Base-by-base conservation (phyloP, 768 basidiomycete genomes). In the Rossbeevera mucosa region DNA sequence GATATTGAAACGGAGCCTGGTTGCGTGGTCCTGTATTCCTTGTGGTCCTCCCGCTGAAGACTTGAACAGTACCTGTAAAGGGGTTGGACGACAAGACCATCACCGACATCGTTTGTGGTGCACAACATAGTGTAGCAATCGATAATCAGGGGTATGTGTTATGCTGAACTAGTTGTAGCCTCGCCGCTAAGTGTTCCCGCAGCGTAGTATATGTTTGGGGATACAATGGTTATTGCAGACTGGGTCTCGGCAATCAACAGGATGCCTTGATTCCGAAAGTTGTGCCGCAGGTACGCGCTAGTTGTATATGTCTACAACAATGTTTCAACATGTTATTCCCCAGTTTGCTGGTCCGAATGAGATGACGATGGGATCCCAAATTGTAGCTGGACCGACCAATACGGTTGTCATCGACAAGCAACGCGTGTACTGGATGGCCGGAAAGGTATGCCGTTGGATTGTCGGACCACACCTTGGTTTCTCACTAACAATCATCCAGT, bases 211-310 rank as follows among this genome's bases (percentile, higher is more conserved):
- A 88, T 60, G 85, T 87, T 6, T 94, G 90, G 88, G 91, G 91
- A 5, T 91, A 86, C 64, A 91, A 90, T 52, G 91, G 90, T 8
- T 95, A 96, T 65, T 94, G 92, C 57, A 83, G 95, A 16, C 78
- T 94, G 29, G 95, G 94, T 18, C 76, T 94, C 18, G 90, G 90
- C 6, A 86, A 88, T 59, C 93, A 94, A 66, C 81, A 85, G 25
- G 92, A 94, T 56, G 78, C 76, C 1, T 73, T 97, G 36, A 76
- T 81, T 29, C 95, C 95, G 0, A 91, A 89, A 60, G 63, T 84
- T 28, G 88, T 97, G 11, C 90, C 93, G 2, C 86, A 90, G 69
- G 87, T 86, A 60, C 16, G 41, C 48, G 13, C 41, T 71, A 51
- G 7, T 9, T 9, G 5, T 18, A 29, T 16, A 26, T 21, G 43